These are phyloP conservation scores for Andrographis paniculata DNA, from an alignment of 305 asterid genomes.

Conservation along the genomic window DNA sequence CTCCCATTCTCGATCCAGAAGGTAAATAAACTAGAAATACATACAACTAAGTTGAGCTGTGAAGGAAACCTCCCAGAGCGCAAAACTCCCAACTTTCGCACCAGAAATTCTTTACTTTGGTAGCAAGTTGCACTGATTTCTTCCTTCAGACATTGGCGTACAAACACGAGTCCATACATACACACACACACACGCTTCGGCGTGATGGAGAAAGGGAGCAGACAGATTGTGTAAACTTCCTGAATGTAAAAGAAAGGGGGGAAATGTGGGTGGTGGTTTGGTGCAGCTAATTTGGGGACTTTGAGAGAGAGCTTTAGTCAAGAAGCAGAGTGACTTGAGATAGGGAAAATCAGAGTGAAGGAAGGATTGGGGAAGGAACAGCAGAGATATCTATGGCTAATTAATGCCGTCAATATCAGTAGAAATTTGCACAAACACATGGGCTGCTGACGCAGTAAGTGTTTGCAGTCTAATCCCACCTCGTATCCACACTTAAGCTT, in stretches of 20 bases:
- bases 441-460: conserved; percentile 3
- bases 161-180: conserved; percentile 1
- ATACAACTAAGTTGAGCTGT: conserved; percentile 18
- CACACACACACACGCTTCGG: conserved; percentile 10
- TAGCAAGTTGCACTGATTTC: conserved; percentile 1
- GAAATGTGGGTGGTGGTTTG: conserved; percentile 16
- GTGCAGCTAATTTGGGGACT: conserved; percentile 28
- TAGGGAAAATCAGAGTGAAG: conserved; percentile 6
- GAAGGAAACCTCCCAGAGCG: conserved; percentile 18
- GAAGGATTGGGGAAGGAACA: conserved; percentile 5
- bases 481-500: conserved; percentile 7
- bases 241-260: not conserved
- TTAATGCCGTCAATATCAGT: conserved; percentile 17
- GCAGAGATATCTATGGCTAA: conserved; percentile 4
- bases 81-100: conserved; percentile 14
- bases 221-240: not conserved
- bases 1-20: conserved; percentile 9
- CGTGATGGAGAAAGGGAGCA: conserved; percentile 16
- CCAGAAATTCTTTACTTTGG: conserved; percentile 38
- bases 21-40: conserved; percentile 8
- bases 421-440: conserved; percentile 4
- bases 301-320: conserved; percentile 11
- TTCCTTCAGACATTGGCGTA: conserved; percentile 32
- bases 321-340: conserved; percentile 9
- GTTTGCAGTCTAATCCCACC: not conserved